Evolutionary conservation across 495 filamentous ascomycete species (phyloP).

Genomic region (Penicillium odoratum): DNA sequence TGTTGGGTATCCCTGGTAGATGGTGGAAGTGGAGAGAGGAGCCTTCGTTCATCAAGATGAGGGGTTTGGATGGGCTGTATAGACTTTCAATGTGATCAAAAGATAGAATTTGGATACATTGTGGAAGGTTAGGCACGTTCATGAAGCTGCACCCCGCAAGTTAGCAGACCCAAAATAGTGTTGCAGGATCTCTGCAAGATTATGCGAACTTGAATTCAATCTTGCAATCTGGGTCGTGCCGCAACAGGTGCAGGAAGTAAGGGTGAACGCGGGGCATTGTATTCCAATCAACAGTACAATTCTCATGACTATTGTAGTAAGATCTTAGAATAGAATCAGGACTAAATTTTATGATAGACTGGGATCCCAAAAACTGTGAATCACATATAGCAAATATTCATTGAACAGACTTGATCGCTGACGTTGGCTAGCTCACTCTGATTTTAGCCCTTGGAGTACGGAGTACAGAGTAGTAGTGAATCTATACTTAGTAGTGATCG

Average conservation of each 20-base stretch:
- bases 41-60: not conserved
- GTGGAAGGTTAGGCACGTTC: not conserved
- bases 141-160: not conserved
- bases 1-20: not conserved
- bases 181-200: constrained; percentile 10
- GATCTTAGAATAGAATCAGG: not conserved
- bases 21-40: not conserved
- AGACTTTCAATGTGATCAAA: not conserved
- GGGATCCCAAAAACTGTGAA: no score
- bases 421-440: not conserved
- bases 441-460: not conserved
- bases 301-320: not conserved
- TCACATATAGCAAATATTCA: not conserved
- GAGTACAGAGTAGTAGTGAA: not conserved
- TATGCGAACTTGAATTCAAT: constrained; percentile 9
- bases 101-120: not conserved
- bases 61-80: not conserved
- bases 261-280: constrained; percentile 2
- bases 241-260: constrained; percentile 5
- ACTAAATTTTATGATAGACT: not conserved
- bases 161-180: not conserved
- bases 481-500: not conserved
- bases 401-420: not conserved
- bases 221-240: constrained; percentile 1
- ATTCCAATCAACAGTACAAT: not conserved